Conservation (phyloP, 2,329 filamentous ascomycete species). For the Trichoderma sp. region DNA sequence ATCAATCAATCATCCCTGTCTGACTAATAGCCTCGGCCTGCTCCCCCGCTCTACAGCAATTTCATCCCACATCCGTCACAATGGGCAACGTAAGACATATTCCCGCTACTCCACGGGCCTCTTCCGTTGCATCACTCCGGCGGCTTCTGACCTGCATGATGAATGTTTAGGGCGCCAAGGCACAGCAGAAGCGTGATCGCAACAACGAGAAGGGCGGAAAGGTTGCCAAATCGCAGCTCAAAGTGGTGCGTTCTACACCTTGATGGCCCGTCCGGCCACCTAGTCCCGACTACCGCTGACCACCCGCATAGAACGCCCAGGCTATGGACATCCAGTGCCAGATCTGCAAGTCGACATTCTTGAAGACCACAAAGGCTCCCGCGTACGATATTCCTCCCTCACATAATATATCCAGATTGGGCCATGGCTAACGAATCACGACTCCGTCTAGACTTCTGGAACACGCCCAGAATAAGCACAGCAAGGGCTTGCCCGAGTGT, state of each 20-base stretch:
- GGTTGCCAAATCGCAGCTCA: constrained; percentile 64
- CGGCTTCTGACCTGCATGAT: constrained; percentile 23
- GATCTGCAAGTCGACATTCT: constrained; percentile 74
- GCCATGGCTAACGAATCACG: constrained; percentile 3
- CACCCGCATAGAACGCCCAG: constrained; percentile 60
- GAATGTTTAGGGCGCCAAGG: constrained; percentile 56
- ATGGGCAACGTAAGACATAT: constrained; percentile 36
- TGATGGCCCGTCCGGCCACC: background rate
- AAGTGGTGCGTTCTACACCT: constrained; percentile 51
- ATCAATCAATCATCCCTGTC: background rate
- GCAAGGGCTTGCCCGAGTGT: constrained; percentile 67
- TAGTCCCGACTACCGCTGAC: background rate
- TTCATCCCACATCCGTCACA: constrained; percentile 9
- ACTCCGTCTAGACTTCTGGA: constrained; percentile 55
- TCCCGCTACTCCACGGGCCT: background rate
- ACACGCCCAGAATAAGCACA: constrained; percentile 75
- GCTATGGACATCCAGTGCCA: constrained; percentile 76
- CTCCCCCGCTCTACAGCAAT: background rate
- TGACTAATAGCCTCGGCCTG: background rate
- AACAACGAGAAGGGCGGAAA: constrained; percentile 62
- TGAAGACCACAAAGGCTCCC: constrained; percentile 71
- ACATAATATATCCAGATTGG: background rate
- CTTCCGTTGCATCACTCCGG: background rate
- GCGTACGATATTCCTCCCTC: constrained; percentile 49
- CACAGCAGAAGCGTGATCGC: constrained; percentile 70